These are phyloP conservation scores for Salix arbutifolia DNA, from an alignment of 345 rosid genomes.

Conservation along the genomic window DNA sequence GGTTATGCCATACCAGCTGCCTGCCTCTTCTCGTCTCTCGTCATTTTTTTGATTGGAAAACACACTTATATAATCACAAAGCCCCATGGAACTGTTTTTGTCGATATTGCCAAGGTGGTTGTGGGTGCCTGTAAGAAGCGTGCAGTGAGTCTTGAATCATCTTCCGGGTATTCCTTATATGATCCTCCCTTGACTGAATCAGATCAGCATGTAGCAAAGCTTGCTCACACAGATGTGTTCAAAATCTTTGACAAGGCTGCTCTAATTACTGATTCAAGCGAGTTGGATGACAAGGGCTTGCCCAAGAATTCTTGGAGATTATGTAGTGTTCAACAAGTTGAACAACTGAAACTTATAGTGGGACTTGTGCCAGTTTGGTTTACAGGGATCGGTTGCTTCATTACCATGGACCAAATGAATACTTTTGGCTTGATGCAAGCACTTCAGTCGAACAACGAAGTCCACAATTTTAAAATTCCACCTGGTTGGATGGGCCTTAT, in stretches of 20 bases:
- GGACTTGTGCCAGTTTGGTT: constrained; percentile 54
- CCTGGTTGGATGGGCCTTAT: constrained; percentile 66
- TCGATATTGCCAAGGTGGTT: constrained; percentile 48
- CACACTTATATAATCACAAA: constrained; percentile 41
- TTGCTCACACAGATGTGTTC: constrained; percentile 37
- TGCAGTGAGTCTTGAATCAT: neutral
- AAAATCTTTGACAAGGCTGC: constrained; percentile 56
- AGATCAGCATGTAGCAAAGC: constrained; percentile 9
- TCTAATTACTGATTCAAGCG: constrained; percentile 36
- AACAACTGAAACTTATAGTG: constrained; percentile 48
- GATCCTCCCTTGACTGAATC: constrained; percentile 35
- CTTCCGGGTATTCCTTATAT: constrained; percentile 15
- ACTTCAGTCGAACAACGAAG: constrained; percentile 39
- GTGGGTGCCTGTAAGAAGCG: constrained; percentile 44
- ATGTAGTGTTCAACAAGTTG: constrained; percentile 60
- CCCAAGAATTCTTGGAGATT: constrained; percentile 52
- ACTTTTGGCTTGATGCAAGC: constrained; percentile 65
- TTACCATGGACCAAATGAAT: constrained; percentile 57
- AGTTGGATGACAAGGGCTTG: constrained; percentile 39
- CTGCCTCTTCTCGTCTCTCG: constrained; percentile 45
- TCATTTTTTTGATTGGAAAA: constrained; percentile 51
- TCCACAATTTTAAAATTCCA: constrained; percentile 47
- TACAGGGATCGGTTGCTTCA: constrained; percentile 56
- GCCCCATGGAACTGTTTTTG: constrained; percentile 56
- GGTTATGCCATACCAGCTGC: constrained; percentile 60